Percentiles rank a stretch among this genome's conserved stretches.
These are phyloP conservation scores for Vitis hybrid DNA, from an alignment of 177 flowering plant genomes.

Conservation along the genomic window DNA sequence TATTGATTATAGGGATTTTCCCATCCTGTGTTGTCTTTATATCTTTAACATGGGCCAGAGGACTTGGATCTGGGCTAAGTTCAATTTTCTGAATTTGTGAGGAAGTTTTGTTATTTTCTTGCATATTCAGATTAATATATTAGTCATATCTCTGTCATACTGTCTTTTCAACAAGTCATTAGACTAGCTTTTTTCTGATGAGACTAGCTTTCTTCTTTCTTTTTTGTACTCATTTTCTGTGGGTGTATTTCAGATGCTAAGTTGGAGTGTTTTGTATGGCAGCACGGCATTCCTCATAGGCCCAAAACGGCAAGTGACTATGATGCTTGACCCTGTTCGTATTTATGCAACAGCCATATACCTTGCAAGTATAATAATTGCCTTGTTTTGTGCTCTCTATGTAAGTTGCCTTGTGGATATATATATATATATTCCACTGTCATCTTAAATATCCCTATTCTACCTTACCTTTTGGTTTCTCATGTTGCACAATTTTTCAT, in stretches of 20 bases:
- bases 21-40: too few species aligned
- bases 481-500: not conserved
- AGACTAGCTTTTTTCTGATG: not conserved
- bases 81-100: too few species aligned
- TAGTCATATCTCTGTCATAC: too few species aligned
- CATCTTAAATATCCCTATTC: not conserved
- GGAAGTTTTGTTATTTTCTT: too few species aligned
- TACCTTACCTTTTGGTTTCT: not conserved
- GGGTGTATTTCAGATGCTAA: conserved; percentile 30
- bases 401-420: conserved; percentile 43
- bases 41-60: too few species aligned
- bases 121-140: too few species aligned
- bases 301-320: conserved; percentile 78
- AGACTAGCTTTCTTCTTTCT: not conserved
- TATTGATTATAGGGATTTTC: too few species aligned
- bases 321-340: conserved; percentile 99
- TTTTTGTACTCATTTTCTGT: conserved; percentile 3
- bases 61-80: too few species aligned
- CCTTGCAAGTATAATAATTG: conserved; percentile 75
- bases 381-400: conserved; percentile 86
- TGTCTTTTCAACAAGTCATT: too few species aligned
- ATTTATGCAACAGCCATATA: conserved; percentile 87
- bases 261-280: conserved; percentile 57
- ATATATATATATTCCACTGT: not conserved
- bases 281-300: conserved; percentile 98